A percentile compares a stretch with the other conserved stretches of the same genome.
These are phyloP conservation scores for Plasmodium vivax DNA, from an alignment of 169 alveolate genomes.

Conservation along the genomic window DNA sequence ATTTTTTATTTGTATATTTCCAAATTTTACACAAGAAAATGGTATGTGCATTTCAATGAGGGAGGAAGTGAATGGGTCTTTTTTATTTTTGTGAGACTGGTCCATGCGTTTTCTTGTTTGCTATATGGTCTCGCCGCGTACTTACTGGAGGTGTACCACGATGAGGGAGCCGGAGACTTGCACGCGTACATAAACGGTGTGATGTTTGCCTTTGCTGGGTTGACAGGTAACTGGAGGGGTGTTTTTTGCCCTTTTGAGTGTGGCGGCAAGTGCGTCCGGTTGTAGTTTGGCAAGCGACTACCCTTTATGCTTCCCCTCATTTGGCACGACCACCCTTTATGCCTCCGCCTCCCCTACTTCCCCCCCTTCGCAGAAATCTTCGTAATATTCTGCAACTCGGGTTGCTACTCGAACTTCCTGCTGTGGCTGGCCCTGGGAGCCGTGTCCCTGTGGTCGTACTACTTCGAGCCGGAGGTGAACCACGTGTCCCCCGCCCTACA, in stretches of 20 bases:
- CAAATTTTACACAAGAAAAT: slow-evolving; percentile 89
- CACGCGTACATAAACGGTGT: slow-evolving; percentile 93
- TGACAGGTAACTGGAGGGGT: slow-evolving; percentile 81
- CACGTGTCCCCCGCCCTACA: slow-evolving; percentile 93
- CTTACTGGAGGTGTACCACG: slow-evolving; percentile 92
- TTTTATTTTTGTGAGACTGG: slow-evolving; percentile 89
- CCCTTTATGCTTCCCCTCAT: not conserved
- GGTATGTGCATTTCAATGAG: slow-evolving; percentile 91
- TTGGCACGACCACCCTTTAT: not conserved
- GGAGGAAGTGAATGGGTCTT: slow-evolving; percentile 93
- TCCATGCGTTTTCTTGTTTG: slow-evolving; percentile 90
- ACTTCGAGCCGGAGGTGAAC: slow-evolving; percentile 93
- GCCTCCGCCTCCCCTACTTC: slow-evolving; percentile 21
- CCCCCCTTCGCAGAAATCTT: slow-evolving; percentile 77
- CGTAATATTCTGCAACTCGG: slow-evolving; percentile 82
- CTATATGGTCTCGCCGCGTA: slow-evolving; percentile 91
- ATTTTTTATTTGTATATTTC: slow-evolving; percentile 91
- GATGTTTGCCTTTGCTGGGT: slow-evolving; percentile 86
- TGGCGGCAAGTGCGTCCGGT: not conserved
- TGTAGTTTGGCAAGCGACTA: not conserved
- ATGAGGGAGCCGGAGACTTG: slow-evolving; percentile 94
- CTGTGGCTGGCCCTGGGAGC: slow-evolving; percentile 89
- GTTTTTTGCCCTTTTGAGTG: not conserved
- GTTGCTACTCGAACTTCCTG: slow-evolving; percentile 80
- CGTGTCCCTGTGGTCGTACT: slow-evolving; percentile 90